Percentiles rank a stretch among this genome's conserved stretches.
Conservation (phyloP, 2,329 filamentous ascomycete genomes). For the Cladosporium sp. region DNA sequence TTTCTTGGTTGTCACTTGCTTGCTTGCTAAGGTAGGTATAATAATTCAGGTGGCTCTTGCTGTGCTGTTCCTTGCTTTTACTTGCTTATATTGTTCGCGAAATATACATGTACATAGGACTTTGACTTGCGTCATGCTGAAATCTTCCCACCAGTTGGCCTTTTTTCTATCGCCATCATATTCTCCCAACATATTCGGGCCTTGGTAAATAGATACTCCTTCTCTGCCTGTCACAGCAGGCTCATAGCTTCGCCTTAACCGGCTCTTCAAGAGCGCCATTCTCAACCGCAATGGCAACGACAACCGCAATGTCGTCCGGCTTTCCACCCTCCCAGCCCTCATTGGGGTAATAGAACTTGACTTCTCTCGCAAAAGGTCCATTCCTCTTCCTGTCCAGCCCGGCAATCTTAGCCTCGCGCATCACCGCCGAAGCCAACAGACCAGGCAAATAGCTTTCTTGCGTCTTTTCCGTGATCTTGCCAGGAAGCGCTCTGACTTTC, state of each 20-base stretch:
- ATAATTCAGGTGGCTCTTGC: no score
- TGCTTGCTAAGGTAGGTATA: no score
- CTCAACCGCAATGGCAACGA: conserved; percentile 73
- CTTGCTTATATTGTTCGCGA: no score
- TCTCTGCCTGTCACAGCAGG: neutral
- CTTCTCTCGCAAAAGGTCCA: conserved; percentile 91
- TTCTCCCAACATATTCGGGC: no score
- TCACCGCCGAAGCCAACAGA: conserved; percentile 71
- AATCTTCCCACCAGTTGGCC: neutral
- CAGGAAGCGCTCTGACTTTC: conserved; percentile 21
- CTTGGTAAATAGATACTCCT: neutral
- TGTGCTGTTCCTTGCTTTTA: no score
- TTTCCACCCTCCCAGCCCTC: conserved; percentile 91
- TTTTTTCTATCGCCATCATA: no score
- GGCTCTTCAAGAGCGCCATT: conserved; percentile 34
- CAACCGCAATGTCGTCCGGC: conserved; percentile 88
- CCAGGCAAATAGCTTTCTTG: conserved; percentile 63
- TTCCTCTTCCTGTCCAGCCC: conserved; percentile 77
- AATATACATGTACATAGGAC: neutral
- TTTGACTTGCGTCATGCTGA: neutral
- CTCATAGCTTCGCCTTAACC: conserved; percentile 30
- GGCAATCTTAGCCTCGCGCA: conserved; percentile 75
- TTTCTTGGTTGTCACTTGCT: neutral
- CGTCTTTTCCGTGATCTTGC: conserved; percentile 22
- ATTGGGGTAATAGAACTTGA: conserved; percentile 78